A percentile compares a stretch with the other conserved stretches of the same genome.
phyloP scores from a whole-genome alignment of 495 filamentous ascomycete genomes.

The Penicillium herquei region DNA sequence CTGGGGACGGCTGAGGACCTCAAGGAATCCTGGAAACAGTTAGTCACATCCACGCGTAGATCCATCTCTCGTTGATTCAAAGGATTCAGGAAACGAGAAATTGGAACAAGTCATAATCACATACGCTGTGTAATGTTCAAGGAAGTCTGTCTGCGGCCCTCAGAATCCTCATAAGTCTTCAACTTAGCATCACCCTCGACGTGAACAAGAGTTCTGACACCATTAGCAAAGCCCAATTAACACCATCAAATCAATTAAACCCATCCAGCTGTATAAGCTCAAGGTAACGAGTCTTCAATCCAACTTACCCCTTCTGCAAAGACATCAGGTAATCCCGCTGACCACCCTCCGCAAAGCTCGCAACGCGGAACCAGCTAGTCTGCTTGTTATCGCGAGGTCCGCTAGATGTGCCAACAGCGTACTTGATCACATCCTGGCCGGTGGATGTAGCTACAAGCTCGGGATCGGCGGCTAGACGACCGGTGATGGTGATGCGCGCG shows the following conservation, averaged over 20 bases:
- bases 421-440: constrained; percentile 66
- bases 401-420: constrained; percentile 58
- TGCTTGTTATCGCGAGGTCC: constrained; percentile 59
- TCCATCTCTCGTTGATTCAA: no score
- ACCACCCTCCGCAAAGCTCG: constrained; percentile 59
- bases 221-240: constrained; percentile 1
- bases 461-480: constrained; percentile 68
- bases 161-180: constrained; percentile 56
- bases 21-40: constrained; percentile 45
- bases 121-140: constrained; percentile 74
- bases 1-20: constrained; percentile 55
- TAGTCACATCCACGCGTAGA: neutral
- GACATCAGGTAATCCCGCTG: constrained; percentile 62
- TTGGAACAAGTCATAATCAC: constrained; percentile 24
- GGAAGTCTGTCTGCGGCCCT: constrained; percentile 55
- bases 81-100: no score
- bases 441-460: constrained; percentile 64
- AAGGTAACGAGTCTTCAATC: neutral
- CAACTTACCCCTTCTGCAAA: constrained; percentile 77
- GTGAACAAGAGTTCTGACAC: constrained; percentile 60
- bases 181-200: constrained; percentile 72
- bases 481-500: constrained; percentile 69
- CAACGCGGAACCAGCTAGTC: constrained; percentile 76
- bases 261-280: neutral
- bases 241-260: neutral